Conservation (phyloP, 371 early-diverging fungal genomes). For the Chytridium lagenaria region DNA sequence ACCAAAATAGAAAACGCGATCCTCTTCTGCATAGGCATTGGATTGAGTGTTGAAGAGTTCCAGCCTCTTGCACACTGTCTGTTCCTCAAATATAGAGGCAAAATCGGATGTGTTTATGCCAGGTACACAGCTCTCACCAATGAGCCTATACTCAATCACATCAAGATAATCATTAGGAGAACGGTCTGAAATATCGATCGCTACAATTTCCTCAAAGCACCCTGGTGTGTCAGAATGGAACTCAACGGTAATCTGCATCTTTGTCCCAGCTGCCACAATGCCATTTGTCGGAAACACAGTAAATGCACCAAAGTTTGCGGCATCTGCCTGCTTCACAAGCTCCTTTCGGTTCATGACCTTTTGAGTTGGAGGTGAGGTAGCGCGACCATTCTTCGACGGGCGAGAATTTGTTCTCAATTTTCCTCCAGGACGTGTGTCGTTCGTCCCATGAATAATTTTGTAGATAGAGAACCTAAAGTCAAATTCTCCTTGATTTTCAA, state of each 20-base stretch:
- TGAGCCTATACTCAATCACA: slow-evolving; percentile 58
- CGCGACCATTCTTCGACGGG: slow-evolving; percentile 44
- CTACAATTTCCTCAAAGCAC: slow-evolving; percentile 60
- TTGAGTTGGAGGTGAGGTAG: slow-evolving; percentile 50
- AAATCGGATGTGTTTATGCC: slow-evolving; percentile 62
- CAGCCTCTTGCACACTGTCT: slow-evolving; percentile 59
- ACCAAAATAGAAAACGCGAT: slow-evolving; percentile 62
- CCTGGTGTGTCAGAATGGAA: slow-evolving; percentile 63
- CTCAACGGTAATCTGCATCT: slow-evolving; percentile 61
- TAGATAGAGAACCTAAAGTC: slow-evolving; percentile 62
- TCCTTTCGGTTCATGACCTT: slow-evolving; percentile 53
- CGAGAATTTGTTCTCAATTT: slow-evolving; percentile 44
- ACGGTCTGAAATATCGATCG: slow-evolving; percentile 61
- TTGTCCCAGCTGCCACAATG: slow-evolving; percentile 53
- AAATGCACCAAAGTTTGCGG: slow-evolving; percentile 60
- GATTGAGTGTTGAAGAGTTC: slow-evolving; percentile 53
- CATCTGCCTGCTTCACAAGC: slow-evolving; percentile 55
- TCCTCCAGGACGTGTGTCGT: slow-evolving; percentile 36
- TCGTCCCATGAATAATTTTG: slow-evolving; percentile 49
- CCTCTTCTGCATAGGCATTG: slow-evolving; percentile 62
- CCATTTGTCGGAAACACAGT: slow-evolving; percentile 61
- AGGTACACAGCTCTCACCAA: slow-evolving; percentile 63
- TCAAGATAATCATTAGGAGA: slow-evolving; percentile 52
- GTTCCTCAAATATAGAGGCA: slow-evolving; percentile 64
- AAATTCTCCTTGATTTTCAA: slow-evolving; percentile 67